phyloP scores from a whole-genome alignment of 2,329 filamentous ascomycete species.

The Scedosporium boydii region DNA sequence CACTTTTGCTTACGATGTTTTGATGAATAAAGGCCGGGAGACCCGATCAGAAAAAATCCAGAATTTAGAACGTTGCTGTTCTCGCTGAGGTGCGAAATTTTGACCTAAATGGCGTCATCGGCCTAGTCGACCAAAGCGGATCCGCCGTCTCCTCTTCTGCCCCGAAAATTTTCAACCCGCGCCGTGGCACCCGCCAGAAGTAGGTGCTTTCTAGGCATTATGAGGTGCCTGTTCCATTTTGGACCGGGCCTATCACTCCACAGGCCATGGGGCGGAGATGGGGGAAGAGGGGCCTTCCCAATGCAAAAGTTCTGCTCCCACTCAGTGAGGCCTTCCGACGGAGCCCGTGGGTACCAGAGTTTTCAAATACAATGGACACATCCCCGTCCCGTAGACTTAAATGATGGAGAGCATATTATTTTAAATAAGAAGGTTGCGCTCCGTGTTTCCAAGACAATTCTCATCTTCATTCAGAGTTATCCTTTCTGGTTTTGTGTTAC shows the following conservation, averaged over 20 bases:
- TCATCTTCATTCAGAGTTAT: no score
- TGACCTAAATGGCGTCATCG: slow-evolving; percentile 1
- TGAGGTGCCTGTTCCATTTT: neutral
- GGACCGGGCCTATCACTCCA: neutral
- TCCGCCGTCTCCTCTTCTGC: neutral
- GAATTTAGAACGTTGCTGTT: neutral
- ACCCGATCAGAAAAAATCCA: no score
- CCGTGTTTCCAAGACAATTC: no score
- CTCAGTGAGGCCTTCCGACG: neutral
- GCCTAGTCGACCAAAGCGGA: neutral
- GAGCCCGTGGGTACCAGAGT: no score
- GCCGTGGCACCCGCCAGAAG: neutral
- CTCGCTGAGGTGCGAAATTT: neutral
- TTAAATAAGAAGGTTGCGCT: no score
- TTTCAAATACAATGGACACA: no score
- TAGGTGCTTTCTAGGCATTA: neutral
- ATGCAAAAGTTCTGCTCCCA: neutral
- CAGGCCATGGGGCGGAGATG: neutral
- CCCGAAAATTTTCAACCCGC: neutral
- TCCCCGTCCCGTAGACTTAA: no score
- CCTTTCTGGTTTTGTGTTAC: no score
- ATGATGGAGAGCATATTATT: no score
- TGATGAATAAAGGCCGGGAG: no score
- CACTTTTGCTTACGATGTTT: no score
- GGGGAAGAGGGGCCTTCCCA: neutral